A percentile compares a stretch with the other conserved stretches of the same genome.
These are phyloP conservation scores for Flagelloscypha sp. DNA, from an alignment of 768 basidiomycete genomes.

Conservation along the genomic window DNA sequence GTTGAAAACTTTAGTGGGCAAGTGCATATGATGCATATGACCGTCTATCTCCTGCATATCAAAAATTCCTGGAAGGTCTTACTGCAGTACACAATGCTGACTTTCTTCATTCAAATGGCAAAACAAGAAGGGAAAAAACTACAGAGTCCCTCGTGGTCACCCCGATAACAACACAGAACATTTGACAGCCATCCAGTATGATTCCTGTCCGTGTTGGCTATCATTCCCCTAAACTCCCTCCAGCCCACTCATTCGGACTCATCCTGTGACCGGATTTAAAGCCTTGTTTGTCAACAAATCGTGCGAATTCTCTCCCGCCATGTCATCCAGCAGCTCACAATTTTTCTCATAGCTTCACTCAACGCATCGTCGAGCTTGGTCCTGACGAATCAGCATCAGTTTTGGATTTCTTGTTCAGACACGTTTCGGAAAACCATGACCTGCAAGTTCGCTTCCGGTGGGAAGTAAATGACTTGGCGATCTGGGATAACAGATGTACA, in stretches of 20 bases:
- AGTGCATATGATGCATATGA: slow-evolving; percentile 57
- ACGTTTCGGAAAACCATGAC: slow-evolving; percentile 52
- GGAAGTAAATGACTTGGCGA: slow-evolving; percentile 43
- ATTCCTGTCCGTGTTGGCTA: not conserved
- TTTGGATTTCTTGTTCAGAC: slow-evolving; percentile 39
- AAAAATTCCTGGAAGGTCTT: slow-evolving; percentile 48
- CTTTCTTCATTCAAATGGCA: no score
- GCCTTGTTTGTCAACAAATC: slow-evolving; percentile 45
- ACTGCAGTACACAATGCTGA: slow-evolving; percentile 44
- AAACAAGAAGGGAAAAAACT: no score
- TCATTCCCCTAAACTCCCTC: not conserved
- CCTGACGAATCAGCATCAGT: slow-evolving; percentile 45
- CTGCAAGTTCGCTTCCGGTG: slow-evolving; percentile 46
- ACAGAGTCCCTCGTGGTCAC: not conserved
- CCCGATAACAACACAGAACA: no score
- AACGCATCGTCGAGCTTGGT: slow-evolving; percentile 43
- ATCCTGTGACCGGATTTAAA: slow-evolving; percentile 56
- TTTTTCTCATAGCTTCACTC: slow-evolving; percentile 36
- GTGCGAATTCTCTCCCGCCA: slow-evolving; percentile 17
- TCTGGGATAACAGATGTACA: slow-evolving; percentile 54
- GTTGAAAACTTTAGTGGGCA: slow-evolving; percentile 1
- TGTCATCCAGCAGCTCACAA: not conserved
- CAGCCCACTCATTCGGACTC: slow-evolving; percentile 45
- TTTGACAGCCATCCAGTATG: no score
- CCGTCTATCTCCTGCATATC: slow-evolving; percentile 45